phyloP scores from a whole-genome alignment of 768 basidiomycete genomes.

The Nevesoporus exiguus region DNA sequence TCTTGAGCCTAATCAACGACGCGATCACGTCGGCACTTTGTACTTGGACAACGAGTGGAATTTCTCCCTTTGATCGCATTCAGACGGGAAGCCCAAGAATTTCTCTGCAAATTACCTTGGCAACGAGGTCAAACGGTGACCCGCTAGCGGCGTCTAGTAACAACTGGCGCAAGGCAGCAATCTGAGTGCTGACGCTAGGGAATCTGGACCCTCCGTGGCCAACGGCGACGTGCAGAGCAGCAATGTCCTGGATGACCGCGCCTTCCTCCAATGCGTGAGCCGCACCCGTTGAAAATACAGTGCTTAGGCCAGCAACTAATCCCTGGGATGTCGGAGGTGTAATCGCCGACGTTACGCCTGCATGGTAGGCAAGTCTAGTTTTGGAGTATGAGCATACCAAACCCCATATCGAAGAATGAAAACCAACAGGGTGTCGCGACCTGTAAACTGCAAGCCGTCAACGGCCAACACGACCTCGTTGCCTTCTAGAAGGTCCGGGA shows the following conservation, averaged over 20 bases:
- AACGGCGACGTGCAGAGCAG: slow-evolving; percentile 61
- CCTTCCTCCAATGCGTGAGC: slow-evolving; percentile 52
- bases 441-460: slow-evolving; percentile 70
- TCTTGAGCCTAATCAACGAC: slow-evolving; percentile 65
- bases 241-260: slow-evolving; percentile 58
- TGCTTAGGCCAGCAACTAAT: slow-evolving; percentile 55
- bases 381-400: slow-evolving; percentile 1
- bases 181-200: slow-evolving; percentile 74
- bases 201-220: slow-evolving; percentile 38
- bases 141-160: slow-evolving; percentile 38
- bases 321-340: slow-evolving; percentile 51
- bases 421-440: slow-evolving; percentile 53
- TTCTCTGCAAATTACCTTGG: slow-evolving; percentile 35
- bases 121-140: slow-evolving; percentile 40
- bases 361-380: slow-evolving; percentile 61
- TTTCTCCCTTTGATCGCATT: slow-evolving; percentile 45
- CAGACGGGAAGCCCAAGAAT: neutral
- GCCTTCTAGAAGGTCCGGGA: slow-evolving; percentile 36
- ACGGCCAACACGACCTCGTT: slow-evolving; percentile 53
- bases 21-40: slow-evolving; percentile 83
- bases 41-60: slow-evolving; percentile 73
- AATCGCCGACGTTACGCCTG: slow-evolving; percentile 62
- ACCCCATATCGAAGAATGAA: neutral
- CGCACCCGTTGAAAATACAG: slow-evolving; percentile 54
- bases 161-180: slow-evolving; percentile 66